phyloP scores from a whole-genome alignment of 768 basidiomycete genomes.

The Boletus coccyginus region DNA sequence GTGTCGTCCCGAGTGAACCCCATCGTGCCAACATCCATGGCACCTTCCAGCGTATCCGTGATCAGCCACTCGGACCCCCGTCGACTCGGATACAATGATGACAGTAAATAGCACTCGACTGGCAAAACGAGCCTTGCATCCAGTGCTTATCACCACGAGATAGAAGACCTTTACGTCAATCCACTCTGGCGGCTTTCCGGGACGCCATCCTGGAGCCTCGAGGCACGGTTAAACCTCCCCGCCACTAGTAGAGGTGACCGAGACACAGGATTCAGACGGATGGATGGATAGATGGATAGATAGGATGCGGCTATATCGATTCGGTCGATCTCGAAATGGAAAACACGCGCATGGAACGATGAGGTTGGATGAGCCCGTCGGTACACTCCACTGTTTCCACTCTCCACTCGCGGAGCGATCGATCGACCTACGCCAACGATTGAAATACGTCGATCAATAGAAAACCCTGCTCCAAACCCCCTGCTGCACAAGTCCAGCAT shows the following conservation, averaged over 20 bases:
- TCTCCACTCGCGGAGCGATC: not conserved
- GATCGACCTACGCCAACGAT: not conserved
- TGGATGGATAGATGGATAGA: not conserved
- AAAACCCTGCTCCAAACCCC: not conserved
- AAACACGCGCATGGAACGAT: not conserved
- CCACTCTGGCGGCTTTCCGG: not conserved
- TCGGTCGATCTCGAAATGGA: not conserved
- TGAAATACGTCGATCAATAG: not conserved
- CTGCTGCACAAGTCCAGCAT: no score
- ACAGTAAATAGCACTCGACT: not conserved
- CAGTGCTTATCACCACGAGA: slow-evolving; percentile 7
- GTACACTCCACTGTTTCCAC: not conserved
- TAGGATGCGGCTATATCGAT: not conserved
- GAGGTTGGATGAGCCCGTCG: no score
- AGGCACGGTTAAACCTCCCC: slow-evolving; percentile 9
- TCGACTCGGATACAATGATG: not conserved
- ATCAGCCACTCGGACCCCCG: slow-evolving; percentile 1
- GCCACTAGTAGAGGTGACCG: slow-evolving; percentile 4
- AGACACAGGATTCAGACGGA: not conserved
- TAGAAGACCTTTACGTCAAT: slow-evolving; percentile 17
- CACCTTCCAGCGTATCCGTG: slow-evolving; percentile 1
- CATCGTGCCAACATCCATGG: not conserved
- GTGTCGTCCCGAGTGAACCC: not conserved
- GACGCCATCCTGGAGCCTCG: slow-evolving; percentile 12
- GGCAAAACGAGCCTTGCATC: no score